Percentiles rank a stretch among this genome's conserved stretches.
phyloP scores from a whole-genome alignment of 2,329 filamentous ascomycete species.

The Hypomyces perniciosus region DNA sequence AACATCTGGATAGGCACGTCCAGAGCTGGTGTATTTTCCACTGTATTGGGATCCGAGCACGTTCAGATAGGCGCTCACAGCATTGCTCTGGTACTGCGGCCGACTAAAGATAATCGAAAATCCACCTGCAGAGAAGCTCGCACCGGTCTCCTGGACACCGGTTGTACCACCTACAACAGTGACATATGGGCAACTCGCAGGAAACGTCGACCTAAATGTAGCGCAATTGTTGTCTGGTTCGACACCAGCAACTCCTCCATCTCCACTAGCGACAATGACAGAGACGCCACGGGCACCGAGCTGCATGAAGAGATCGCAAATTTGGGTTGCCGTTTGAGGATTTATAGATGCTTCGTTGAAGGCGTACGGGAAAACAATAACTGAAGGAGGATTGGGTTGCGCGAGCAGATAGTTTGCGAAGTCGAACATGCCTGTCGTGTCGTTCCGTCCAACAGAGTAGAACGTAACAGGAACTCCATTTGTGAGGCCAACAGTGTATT shows the following conservation, averaged over 20 bases:
- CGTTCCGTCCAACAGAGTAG: background rate
- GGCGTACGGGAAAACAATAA: background rate
- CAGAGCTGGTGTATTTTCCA: background rate
- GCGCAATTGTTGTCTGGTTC: conserved; percentile 7
- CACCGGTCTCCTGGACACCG: background rate
- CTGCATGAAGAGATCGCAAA: conserved; percentile 27
- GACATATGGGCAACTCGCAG: background rate
- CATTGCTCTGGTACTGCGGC: conserved; percentile 39
- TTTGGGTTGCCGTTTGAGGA: background rate
- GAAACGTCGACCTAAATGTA: conserved; percentile 21
- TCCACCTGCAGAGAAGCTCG: background rate
- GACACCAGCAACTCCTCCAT: conserved; percentile 44
- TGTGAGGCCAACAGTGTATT: background rate
- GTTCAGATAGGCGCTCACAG: conserved; percentile 33
- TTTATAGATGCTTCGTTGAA: background rate
- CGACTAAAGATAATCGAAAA: conserved; percentile 36
- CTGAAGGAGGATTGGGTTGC: background rate
- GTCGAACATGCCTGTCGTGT: background rate
- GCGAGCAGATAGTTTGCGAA: background rate
- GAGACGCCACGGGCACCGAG: conserved; percentile 45
- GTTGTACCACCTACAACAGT: background rate
- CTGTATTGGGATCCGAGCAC: background rate
- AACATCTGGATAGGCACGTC: background rate
- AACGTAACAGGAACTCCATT: background rate
- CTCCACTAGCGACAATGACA: conserved; percentile 44